Evolutionary conservation across 257 asterid species (phyloP).

Genomic region (Gynochthodes officinalis): DNA sequence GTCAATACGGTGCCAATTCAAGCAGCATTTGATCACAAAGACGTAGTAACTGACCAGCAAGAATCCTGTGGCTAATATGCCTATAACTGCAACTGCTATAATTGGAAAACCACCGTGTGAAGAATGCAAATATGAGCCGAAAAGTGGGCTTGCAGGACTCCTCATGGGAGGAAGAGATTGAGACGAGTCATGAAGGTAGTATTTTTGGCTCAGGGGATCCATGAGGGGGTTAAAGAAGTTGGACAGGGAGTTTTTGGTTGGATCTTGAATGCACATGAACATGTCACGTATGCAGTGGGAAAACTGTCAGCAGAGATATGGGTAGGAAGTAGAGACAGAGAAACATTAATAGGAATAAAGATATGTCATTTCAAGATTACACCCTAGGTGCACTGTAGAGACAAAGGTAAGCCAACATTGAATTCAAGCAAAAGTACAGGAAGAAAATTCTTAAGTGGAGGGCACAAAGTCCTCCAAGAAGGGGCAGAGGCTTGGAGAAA

Average conservation of each 20-base stretch:
- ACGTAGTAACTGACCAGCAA: conserved; percentile 84
- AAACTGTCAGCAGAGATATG: conserved; percentile 15
- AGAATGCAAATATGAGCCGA: conserved; percentile 30
- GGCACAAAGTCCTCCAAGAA: conserved; percentile 14
- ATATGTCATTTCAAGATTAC: conserved; percentile 23
- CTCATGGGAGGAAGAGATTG: conserved; percentile 28
- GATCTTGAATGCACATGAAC: conserved; percentile 31
- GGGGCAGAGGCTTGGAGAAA: conserved; percentile 18
- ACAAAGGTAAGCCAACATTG: conserved; percentile 13
- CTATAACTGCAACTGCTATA: conserved; percentile 78
- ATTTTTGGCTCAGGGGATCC: conserved; percentile 33
- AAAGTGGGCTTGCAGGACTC: conserved; percentile 29
- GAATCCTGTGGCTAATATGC: conserved; percentile 73
- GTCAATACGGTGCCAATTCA: conserved; percentile 80
- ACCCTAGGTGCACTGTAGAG: background rate
- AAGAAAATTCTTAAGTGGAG: conserved; percentile 15
- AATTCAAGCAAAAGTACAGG: conserved; percentile 20
- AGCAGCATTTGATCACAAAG: conserved; percentile 85
- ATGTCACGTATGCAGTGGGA: conserved; percentile 12
- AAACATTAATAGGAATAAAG: conserved; percentile 14
- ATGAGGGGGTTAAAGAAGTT: conserved; percentile 17
- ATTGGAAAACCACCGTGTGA: conserved; percentile 68
- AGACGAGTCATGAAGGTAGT: conserved; percentile 21
- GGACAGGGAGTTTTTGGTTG: conserved; percentile 6
- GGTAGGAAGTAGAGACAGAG: background rate